Conservation (phyloP, 1,284 basidiomycete genomes). For the Agroathelia rolfsii region DNA sequence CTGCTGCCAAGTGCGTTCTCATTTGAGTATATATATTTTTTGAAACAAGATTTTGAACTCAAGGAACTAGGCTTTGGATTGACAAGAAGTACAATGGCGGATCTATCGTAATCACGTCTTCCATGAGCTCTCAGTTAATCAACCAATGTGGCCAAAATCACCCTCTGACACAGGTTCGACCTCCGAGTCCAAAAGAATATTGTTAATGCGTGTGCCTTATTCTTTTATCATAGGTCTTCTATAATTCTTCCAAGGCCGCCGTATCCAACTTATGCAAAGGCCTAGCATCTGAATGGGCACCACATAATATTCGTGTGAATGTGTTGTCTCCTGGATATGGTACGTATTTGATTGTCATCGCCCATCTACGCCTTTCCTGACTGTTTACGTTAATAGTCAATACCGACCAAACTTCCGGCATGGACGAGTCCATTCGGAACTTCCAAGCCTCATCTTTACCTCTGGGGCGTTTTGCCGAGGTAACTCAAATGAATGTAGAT, state of each 20-base stretch:
- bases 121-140: conserved; percentile 41
- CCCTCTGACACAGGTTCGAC: conserved; percentile 26
- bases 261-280: conserved; percentile 46
- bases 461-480: conserved; percentile 31
- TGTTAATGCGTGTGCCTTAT: background rate
- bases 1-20: conserved; percentile 25
- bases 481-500: conserved; percentile 6
- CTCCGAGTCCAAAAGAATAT: background rate
- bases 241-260: conserved; percentile 52
- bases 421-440: conserved; percentile 23
- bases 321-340: conserved; percentile 52
- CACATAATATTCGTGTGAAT: conserved; percentile 46
- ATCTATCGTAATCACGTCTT: conserved; percentile 37
- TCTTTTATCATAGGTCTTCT: conserved; percentile 34
- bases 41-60: background rate
- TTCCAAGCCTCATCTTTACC: conserved; percentile 28
- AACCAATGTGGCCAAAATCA: conserved; percentile 26
- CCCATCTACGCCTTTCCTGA: conserved; percentile 1
- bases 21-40: background rate
- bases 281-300: conserved; percentile 54
- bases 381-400: conserved; percentile 18
- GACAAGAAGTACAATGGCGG: conserved; percentile 16
- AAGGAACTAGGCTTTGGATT: conserved; percentile 17
- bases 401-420: conserved; percentile 26
- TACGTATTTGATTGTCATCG: conserved; percentile 12